These are phyloP conservation scores for Phalaenopsis aphrodite DNA, from an alignment of 106 monocot genomes.

Conservation along the genomic window DNA sequence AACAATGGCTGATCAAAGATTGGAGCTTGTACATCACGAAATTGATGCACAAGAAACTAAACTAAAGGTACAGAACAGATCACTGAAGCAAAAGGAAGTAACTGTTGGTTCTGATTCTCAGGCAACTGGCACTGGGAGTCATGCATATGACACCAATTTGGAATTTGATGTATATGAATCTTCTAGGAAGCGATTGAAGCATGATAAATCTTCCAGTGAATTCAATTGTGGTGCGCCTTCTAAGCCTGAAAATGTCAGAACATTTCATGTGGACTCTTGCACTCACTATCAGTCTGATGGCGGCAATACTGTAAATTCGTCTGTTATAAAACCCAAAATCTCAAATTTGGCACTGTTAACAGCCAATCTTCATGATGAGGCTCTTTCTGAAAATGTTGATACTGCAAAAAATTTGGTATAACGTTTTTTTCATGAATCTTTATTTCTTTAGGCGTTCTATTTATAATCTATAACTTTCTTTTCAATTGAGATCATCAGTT, in stretches of 20 bases:
- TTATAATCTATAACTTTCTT: background rate
- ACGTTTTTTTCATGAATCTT: background rate
- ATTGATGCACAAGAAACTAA: conserved; percentile 46
- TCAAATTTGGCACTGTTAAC: background rate
- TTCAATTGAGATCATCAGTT: background rate
- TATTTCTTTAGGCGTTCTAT: background rate
- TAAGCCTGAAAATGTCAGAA: conserved; percentile 7
- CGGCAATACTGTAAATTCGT: conserved; percentile 3
- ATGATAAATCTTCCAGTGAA: conserved; percentile 12
- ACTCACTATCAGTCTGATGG: background rate
- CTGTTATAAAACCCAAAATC: background rate
- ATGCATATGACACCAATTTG: conserved; percentile 7
- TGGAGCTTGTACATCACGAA: conserved; percentile 46
- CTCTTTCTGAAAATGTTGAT: conserved; percentile 7
- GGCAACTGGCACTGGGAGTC: conserved; percentile 3
- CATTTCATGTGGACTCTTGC: conserved; percentile 3
- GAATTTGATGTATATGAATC: conserved; percentile 7
- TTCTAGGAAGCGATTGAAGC: conserved; percentile 26
- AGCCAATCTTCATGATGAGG: conserved; percentile 11
- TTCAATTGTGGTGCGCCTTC: conserved; percentile 1
- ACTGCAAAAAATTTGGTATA: conserved; percentile 8
- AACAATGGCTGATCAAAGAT: conserved; percentile 17
- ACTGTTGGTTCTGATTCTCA: conserved; percentile 6
- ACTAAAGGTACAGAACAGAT: conserved; percentile 29
- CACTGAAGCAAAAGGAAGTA: conserved; percentile 11